Base-by-base conservation (phyloP, 208 protist genomes). In the Histomonas meleagridis region DNA sequence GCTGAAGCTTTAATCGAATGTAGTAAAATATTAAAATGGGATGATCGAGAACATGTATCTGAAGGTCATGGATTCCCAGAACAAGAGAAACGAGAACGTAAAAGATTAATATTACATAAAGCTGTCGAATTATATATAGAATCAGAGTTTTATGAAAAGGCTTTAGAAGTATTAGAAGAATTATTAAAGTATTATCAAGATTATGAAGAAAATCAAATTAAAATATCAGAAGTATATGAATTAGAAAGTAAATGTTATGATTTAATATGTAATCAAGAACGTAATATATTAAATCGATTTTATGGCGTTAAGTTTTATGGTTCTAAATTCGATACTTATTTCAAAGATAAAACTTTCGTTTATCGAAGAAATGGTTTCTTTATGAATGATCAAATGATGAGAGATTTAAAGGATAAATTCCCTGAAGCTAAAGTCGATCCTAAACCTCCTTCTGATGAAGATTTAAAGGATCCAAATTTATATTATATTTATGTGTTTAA, bases 291-390 rank as follows among this genome's bases (percentile, higher is more conserved):
- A 18, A 86, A 86, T 55, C 38, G 76, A 35, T 86, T 86, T 48
- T 86, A 86, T 35, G 76, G 76, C 0, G 40, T 28, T 38, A 51
- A 40, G 18, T 86, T 86, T 48, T 55, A 51, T 35, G 76, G 76
- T 55, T 18, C 4, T 35, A 53, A 28, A 3, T 86, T 86, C 35
- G 32, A 55, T 35, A 46, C 51, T 38, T 53, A 35, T 35, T 48
- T 51, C 26, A 46, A 49, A 28, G 46, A 86, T 48, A 55, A 32
- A 18, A 18, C 28, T 5, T 86, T 86, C 46, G 26, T 86, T 55
- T 86, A 86, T 48, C 43, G 76, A 38, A 9, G 76, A 38, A 46
- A 46, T 86, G 76, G 76, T 26, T 86, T 51, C 28, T 86, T 86
- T n/a, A 46, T 51, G 10, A 86, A 86, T 48, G 76, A 46, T 38